Base-by-base conservation (phyloP, 2,329 filamentous ascomycete genomes). In the Bisporella sp. region DNA sequence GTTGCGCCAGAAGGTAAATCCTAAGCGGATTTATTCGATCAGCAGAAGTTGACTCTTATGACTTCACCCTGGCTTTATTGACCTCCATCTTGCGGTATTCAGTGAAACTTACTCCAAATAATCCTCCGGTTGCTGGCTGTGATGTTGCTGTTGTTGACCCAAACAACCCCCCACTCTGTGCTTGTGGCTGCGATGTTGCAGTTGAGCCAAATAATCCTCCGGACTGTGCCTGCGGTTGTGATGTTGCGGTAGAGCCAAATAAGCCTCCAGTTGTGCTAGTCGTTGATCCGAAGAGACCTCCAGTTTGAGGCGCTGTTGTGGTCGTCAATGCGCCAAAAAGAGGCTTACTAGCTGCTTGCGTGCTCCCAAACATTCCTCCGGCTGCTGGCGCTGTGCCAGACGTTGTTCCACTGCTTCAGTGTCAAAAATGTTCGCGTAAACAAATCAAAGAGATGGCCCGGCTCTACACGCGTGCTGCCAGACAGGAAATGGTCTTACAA, bases 401-500 rank as follows among this genome's bases (percentile, higher is more conserved):
- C 35, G 35, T 9, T 37, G 63, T 61, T 54, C 60, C 62, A 59
- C 63, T 65, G 51, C 8, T 50, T 43, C 21, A 41, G 45, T 48
- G 35, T 37, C n/a, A 37, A 37, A 37, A 45, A 46, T 49, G 50
- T 60, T 51, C 56, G 59, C 55, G 33, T 59, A 52, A 59, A 48
- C 49, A 41, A 52, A 43, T 8, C 12, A 43, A 8, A 43, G 41
- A 43, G 49, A 52, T 59, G 31, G 65, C 65, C 51, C 46, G 69
- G 11, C 64, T 64, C 47, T 45, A 37, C 47, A 45, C 35, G 35
- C 31, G 5, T 40, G 33, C 32, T 39, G 12, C 13, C 11, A 31
- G 39, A 47, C 28, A 43, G 35, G 31, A 30, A 46, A 53, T 52
- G 48, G 30, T 35, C 74, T 65, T 60, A 78, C 76, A 76, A 75